Evolutionary conservation across 192 early-diverging fungal genomes (phyloP), one percentile per base, ranked within the genome.

Genomic region (Coemansia sp.): DNA sequence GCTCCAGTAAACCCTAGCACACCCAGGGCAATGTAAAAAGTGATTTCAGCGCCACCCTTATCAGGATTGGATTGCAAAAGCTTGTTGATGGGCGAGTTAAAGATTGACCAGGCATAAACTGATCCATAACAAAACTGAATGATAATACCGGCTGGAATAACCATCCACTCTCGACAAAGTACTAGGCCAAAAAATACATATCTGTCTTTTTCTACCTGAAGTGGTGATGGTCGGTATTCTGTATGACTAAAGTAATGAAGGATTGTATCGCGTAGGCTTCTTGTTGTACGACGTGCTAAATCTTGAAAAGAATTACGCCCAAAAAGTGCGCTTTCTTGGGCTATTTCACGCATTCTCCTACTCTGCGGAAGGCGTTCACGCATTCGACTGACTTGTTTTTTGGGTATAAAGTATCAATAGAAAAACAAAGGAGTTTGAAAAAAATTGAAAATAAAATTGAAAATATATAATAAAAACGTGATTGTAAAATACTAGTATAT

Each of bases 81-180:
- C 10, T 40, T 67, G 44, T 83, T 81, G 53, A 85, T 83, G 34
- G 80, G 67, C 5, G 48, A 66, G 58, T 85, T 83, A 58, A 81
- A 83, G 25, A 83, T 78, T 3, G 81, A 83, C 81, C 81, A 85
- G 1, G 83, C 81, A 29, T 85, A 85, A 3, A 85, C 59, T 2
- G 83, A 82, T 9, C 83, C 83, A 36, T 77, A 81, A 51, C 79
- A 81, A 45, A 81, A 79, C 64, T 83, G 83, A 41, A 81, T 81
- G 18, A 78, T 66, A 13, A 83, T 65, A 1, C 79, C 80, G 1
- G 80, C 83, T 0, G 80, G 81, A 14, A 85, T 53, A 37, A 77
- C 69, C 49, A 76, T 62, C 83, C 82, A 83, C 29, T 72, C 82
- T 19, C 42, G 68, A 34, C 77, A 82, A 19, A 60, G 71, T 26